phyloP scores from a whole-genome alignment of 306 rosid species.

The Vigna nakashimae region DNA sequence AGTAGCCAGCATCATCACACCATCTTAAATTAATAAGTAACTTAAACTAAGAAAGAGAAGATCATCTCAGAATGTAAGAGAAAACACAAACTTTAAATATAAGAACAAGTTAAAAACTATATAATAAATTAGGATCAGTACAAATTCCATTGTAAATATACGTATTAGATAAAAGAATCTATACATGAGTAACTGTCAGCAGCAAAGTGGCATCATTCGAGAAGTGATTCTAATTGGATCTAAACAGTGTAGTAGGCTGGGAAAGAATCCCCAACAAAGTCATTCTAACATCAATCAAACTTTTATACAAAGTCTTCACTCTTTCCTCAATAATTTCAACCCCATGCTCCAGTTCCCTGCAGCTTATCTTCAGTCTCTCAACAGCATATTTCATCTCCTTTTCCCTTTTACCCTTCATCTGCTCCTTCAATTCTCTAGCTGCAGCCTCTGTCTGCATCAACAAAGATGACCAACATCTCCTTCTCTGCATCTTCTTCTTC shows the following conservation, averaged over 20 bases:
- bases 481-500: slow-evolving; percentile 31
- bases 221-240: slow-evolving; percentile 27
- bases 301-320: slow-evolving; percentile 56
- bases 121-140: not conserved
- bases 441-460: slow-evolving; percentile 41
- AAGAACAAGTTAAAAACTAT: not conserved
- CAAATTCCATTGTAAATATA: slow-evolving; percentile 13
- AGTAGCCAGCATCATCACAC: not conserved
- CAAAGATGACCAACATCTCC: slow-evolving; percentile 23
- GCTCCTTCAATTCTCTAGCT: slow-evolving; percentile 49
- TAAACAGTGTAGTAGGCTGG: slow-evolving; percentile 27
- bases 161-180: not conserved
- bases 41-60: not conserved
- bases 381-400: slow-evolving; percentile 40
- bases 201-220: slow-evolving; percentile 25
- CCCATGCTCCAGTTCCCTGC: slow-evolving; percentile 48
- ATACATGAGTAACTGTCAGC: slow-evolving; percentile 35
- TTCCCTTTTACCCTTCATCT: slow-evolving; percentile 43
- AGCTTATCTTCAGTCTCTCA: slow-evolving; percentile 45
- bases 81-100: not conserved
- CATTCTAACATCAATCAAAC: slow-evolving; percentile 61
- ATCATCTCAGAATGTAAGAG: not conserved
- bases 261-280: slow-evolving; percentile 61
- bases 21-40: not conserved
- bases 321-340: slow-evolving; percentile 52